Conservation (phyloP, 257 asterid genomes). For the Ocimum tenuiflorum region DNA sequence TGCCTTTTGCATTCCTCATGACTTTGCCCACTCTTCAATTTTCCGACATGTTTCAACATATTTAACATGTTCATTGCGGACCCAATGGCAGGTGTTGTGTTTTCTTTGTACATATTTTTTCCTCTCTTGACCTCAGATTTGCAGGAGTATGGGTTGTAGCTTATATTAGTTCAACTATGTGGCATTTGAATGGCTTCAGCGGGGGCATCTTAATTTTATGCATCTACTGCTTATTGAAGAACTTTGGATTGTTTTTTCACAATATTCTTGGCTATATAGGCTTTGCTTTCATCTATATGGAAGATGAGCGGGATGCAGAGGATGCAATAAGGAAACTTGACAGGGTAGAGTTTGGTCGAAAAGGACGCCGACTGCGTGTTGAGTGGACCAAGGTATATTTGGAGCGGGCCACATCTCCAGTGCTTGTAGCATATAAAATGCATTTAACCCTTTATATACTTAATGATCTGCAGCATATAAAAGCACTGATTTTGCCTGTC, state of each 20-base stretch:
- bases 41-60: constrained; percentile 85
- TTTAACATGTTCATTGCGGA: constrained; percentile 78
- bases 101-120: constrained; percentile 40
- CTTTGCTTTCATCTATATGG: constrained; percentile 90
- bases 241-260: constrained; percentile 23
- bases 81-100: constrained; percentile 94
- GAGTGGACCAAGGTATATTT: constrained; percentile 82
- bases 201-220: constrained; percentile 31
- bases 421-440: background rate
- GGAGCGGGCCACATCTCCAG: background rate
- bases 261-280: constrained; percentile 43
- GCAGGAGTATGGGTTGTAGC: constrained; percentile 46
- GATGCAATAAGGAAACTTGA: constrained; percentile 89
- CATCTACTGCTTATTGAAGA: constrained; percentile 16
- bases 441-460: background rate
- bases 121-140: constrained; percentile 35
- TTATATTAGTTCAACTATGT: constrained; percentile 32
- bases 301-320: constrained; percentile 92
- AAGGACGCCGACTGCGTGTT: constrained; percentile 74
- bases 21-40: constrained; percentile 80
- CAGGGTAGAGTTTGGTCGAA: constrained; percentile 77
- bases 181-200: constrained; percentile 28
- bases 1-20: constrained; percentile 94
- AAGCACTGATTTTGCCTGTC: background rate
- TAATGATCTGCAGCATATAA: background rate